phyloP scores from a whole-genome alignment of 495 filamentous ascomycete genomes.

The Arthonia radiata region DNA sequence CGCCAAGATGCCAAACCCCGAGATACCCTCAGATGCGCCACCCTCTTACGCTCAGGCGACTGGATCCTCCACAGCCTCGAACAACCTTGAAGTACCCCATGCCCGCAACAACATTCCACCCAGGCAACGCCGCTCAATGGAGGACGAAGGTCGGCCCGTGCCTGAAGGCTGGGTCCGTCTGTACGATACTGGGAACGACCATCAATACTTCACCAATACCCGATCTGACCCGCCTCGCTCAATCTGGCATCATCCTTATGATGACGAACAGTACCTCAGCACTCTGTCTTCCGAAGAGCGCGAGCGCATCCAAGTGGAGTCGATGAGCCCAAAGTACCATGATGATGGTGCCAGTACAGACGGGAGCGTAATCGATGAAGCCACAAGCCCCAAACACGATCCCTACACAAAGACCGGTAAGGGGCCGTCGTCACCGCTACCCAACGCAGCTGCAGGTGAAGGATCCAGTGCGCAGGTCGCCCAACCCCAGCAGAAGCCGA shows the following conservation, averaged over 20 bases:
- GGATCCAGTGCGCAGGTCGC: slow-evolving; percentile 1
- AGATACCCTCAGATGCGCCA: slow-evolving; percentile 10
- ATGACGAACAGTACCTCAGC: slow-evolving; percentile 20
- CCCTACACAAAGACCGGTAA: too few relatives aligned
- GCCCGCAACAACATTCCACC: slow-evolving; percentile 21
- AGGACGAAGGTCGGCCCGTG: slow-evolving; percentile 18
- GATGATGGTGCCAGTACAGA: slow-evolving; percentile 14
- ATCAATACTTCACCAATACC: slow-evolving; percentile 28
- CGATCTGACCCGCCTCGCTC: slow-evolving; percentile 18
- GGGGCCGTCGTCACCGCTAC: too few relatives aligned
- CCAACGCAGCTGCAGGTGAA: slow-evolving; percentile 1
- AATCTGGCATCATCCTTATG: slow-evolving; percentile 27
- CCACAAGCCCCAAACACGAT: too few relatives aligned
- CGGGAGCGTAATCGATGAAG: too few relatives aligned
- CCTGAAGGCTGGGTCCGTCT: slow-evolving; percentile 21
- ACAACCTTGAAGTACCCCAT: too few relatives aligned
- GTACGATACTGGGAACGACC: slow-evolving; percentile 18
- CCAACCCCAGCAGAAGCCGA: slow-evolving; percentile 8
- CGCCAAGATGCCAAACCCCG: too few relatives aligned
- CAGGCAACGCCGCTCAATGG: background rate
- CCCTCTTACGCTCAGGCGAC: slow-evolving; percentile 13
- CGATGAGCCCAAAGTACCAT: slow-evolving; percentile 18
- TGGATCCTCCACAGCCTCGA: slow-evolving; percentile 3
- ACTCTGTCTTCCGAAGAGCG: slow-evolving; percentile 15
- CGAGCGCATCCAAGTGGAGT: slow-evolving; percentile 14